Percentiles rank a stretch among this genome's conserved stretches.
Evolutionary conservation across 1,139 yeast genomes (phyloP).

Genomic region (Suhomyces yuchorum): DNA sequence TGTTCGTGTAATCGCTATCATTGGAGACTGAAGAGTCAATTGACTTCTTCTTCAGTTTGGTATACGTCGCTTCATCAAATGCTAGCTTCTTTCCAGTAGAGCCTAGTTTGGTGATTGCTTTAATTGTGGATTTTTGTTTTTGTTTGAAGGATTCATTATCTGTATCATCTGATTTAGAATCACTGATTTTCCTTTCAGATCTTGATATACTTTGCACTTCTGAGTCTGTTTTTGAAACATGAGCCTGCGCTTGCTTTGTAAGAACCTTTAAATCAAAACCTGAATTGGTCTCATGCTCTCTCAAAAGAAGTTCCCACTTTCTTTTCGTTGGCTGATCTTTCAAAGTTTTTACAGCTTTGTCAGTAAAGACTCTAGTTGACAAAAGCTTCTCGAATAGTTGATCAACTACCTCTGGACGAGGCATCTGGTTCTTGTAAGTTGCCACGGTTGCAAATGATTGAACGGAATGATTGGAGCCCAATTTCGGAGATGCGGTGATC

Average conservation of each 20-base stretch:
- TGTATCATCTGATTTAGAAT: slow-evolving; percentile 5
- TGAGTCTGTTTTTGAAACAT: slow-evolving; percentile 5
- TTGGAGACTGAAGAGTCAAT: slow-evolving; percentile 17
- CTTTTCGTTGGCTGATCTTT: slow-evolving; percentile 37
- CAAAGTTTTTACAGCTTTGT: slow-evolving; percentile 34
- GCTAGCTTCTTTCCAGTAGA: slow-evolving; percentile 16
- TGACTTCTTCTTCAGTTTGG: slow-evolving; percentile 19
- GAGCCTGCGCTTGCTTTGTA: slow-evolving; percentile 17
- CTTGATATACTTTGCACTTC: slow-evolving; percentile 3
- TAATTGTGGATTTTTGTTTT: slow-evolving; percentile 17
- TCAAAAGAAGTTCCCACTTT: slow-evolving; percentile 49
- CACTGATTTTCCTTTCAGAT: background rate
- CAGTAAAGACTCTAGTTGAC: slow-evolving; percentile 42
- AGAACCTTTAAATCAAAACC: slow-evolving; percentile 36
- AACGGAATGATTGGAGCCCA: slow-evolving; percentile 22
- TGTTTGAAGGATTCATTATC: slow-evolving; percentile 12
- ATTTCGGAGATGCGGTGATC: slow-evolving; percentile 9
- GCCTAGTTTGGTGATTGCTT: slow-evolving; percentile 18
- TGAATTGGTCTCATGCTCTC: slow-evolving; percentile 44
- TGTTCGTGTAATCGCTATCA: slow-evolving; percentile 13
- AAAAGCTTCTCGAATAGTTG: slow-evolving; percentile 41
- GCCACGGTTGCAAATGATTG: slow-evolving; percentile 39
- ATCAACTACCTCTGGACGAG: slow-evolving; percentile 40
- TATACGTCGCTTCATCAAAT: slow-evolving; percentile 16
- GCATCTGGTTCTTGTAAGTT: slow-evolving; percentile 37